These are phyloP conservation scores for Candida khao-thaluensis DNA, from an alignment of 805 yeast genomes.

Conservation along the genomic window DNA sequence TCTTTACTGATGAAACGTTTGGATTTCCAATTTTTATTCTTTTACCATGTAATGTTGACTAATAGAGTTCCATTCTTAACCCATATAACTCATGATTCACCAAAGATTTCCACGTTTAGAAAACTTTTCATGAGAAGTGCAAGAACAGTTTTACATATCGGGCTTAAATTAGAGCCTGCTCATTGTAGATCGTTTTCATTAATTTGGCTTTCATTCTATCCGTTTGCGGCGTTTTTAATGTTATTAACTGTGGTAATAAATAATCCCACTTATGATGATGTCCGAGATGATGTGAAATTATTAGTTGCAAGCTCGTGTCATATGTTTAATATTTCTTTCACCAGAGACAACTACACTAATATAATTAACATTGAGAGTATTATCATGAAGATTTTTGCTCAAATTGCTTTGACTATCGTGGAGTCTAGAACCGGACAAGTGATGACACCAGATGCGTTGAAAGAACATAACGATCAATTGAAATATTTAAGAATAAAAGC, in stretches of 20 bases:
- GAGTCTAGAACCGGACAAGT: slow-evolving; percentile 7
- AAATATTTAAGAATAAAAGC: slow-evolving; percentile 9
- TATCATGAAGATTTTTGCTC: slow-evolving; percentile 14
- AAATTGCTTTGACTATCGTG: slow-evolving; percentile 9
- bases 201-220: slow-evolving; percentile 23
- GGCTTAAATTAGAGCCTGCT: slow-evolving; percentile 16
- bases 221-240: slow-evolving; percentile 28
- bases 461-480: slow-evolving; percentile 6
- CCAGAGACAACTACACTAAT: not conserved
- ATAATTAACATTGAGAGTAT: slow-evolving; percentile 5
- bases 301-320: slow-evolving; percentile 17
- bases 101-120: slow-evolving; percentile 20
- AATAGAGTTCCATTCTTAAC: slow-evolving; percentile 33
- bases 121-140: slow-evolving; percentile 31
- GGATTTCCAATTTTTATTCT: slow-evolving; percentile 23
- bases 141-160: slow-evolving; percentile 26
- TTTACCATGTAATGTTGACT: slow-evolving; percentile 26
- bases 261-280: slow-evolving; percentile 22
- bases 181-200: slow-evolving; percentile 16
- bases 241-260: slow-evolving; percentile 25
- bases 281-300: slow-evolving; percentile 22
- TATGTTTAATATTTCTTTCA: slow-evolving; percentile 10
- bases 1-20: slow-evolving; percentile 7
- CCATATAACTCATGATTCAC: slow-evolving; percentile 14
- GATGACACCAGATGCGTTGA: not conserved